Evolutionary conservation across 495 filamentous ascomycete species (phyloP).

Genomic region (Xylaria venustula): DNA sequence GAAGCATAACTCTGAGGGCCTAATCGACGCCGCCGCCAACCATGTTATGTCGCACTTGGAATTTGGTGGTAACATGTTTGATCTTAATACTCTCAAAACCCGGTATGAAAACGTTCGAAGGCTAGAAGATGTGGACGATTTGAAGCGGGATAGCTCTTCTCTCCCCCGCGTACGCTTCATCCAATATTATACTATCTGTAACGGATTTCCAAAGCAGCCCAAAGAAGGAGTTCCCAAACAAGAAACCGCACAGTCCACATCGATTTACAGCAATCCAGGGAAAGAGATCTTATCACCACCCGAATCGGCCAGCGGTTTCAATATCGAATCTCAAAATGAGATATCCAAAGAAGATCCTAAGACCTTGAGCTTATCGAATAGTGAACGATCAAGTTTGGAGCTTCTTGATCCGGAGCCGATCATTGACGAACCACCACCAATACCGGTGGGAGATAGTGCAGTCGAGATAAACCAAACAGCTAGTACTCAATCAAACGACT

Average conservation of each 20-base stretch:
- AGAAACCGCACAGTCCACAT: slow-evolving; percentile 15
- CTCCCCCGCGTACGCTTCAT: slow-evolving; percentile 65
- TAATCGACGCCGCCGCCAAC: slow-evolving; percentile 65
- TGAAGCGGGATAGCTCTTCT: slow-evolving; percentile 19
- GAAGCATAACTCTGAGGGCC: slow-evolving; percentile 67
- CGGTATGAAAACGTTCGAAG: slow-evolving; percentile 66
- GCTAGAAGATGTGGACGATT: slow-evolving; percentile 65
- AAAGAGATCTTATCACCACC: slow-evolving; percentile 29
- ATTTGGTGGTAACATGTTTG: slow-evolving; percentile 77
- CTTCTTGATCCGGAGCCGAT: slow-evolving; percentile 28
- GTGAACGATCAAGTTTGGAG: slow-evolving; percentile 17
- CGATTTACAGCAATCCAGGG: neutral
- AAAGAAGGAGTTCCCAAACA: slow-evolving; percentile 26
- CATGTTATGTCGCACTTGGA: slow-evolving; percentile 79
- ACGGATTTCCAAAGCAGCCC: slow-evolving; percentile 57
- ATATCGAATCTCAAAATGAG: neutral
- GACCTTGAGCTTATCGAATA: slow-evolving; percentile 9
- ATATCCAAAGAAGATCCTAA: neutral
- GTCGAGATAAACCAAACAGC: neutral
- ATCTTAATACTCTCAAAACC: slow-evolving; percentile 65
- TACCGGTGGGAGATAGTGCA: neutral
- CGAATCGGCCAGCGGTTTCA: slow-evolving; percentile 46
- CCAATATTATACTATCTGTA: slow-evolving; percentile 89
- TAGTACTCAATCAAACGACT: neutral
- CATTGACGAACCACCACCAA: slow-evolving; percentile 15